phyloP scores from a whole-genome alignment of 2,329 filamentous ascomycete genomes.

The Penicillium sp. region DNA sequence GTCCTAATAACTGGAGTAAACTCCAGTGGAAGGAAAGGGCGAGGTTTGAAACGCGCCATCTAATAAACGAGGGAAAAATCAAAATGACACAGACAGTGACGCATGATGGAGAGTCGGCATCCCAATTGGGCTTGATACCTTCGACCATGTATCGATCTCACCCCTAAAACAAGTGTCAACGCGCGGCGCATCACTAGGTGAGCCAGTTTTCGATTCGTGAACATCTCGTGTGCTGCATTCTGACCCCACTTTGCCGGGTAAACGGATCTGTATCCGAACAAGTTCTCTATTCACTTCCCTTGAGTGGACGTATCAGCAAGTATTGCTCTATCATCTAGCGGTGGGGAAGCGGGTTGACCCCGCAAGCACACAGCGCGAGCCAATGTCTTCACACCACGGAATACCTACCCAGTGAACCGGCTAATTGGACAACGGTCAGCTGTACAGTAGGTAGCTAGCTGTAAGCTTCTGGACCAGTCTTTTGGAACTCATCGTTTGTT shows the following conservation, averaged over 20 bases:
- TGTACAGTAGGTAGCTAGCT: not conserved
- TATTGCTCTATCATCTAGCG: not conserved
- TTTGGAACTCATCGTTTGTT: not conserved
- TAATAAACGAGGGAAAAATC: not conserved
- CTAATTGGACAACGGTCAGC: not conserved
- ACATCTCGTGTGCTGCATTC: not conserved
- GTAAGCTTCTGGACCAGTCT: not conserved
- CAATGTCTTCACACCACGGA: not conserved
- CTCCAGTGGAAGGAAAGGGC: not conserved
- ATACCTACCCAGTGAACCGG: not conserved
- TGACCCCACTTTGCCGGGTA: constrained; percentile 1
- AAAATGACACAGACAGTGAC: not conserved
- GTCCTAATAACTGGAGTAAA: not conserved
- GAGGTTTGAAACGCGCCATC: not conserved
- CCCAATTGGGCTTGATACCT: not conserved
- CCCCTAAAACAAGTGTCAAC: not conserved
- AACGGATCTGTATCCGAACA: not conserved
- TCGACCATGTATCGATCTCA: not conserved
- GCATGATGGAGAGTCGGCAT: not conserved
- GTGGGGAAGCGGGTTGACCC: not conserved
- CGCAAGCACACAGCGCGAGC: not conserved
- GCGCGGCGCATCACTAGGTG: not conserved
- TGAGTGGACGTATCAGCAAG: not conserved
- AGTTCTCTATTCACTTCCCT: not conserved
- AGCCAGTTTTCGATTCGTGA: not conserved